Evolutionary conservation across 2,329 filamentous ascomycete genomes (phyloP).

Genomic region (Chrysoporthe cubensis): DNA sequence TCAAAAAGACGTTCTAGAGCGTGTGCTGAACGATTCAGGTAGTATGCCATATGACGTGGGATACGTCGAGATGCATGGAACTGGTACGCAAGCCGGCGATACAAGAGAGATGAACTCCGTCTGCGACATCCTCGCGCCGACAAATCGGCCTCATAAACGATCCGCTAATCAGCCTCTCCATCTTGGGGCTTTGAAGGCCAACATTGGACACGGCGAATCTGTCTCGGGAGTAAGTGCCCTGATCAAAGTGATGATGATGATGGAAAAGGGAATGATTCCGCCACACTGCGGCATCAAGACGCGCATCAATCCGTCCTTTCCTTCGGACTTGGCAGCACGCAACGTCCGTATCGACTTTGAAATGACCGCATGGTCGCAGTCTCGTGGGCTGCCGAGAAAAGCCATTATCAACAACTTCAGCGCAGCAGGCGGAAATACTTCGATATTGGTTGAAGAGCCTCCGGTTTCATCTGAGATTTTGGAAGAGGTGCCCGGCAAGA

Average conservation of each 20-base stretch:
- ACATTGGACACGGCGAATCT: constrained; percentile 48
- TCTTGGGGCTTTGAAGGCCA: constrained; percentile 48
- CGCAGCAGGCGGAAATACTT: background rate
- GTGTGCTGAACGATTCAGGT: too few relatives aligned
- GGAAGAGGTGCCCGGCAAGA: too few relatives aligned
- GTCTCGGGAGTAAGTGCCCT: constrained; percentile 41
- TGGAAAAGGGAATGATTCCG: constrained; percentile 46
- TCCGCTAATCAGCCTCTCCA: constrained; percentile 23
- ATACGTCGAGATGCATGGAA: constrained; percentile 23
- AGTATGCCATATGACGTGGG: background rate
- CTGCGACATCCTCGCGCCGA: too few relatives aligned
- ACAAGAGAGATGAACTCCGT: background rate
- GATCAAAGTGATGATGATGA: constrained; percentile 49
- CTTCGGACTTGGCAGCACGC: too few relatives aligned
- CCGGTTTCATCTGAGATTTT: too few relatives aligned
- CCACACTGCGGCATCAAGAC: constrained; percentile 53
- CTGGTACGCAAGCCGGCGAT: constrained; percentile 15
- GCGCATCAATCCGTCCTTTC: too few relatives aligned
- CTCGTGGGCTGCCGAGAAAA: too few relatives aligned
- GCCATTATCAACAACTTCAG: constrained; percentile 2
- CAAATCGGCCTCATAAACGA: too few relatives aligned
- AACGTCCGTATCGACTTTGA: too few relatives aligned
- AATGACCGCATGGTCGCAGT: too few relatives aligned
- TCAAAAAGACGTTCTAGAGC: background rate
- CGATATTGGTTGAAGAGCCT: background rate